Conservation (phyloP, 345 rosid genomes). For the Gossypium ekmanianum region DNA sequence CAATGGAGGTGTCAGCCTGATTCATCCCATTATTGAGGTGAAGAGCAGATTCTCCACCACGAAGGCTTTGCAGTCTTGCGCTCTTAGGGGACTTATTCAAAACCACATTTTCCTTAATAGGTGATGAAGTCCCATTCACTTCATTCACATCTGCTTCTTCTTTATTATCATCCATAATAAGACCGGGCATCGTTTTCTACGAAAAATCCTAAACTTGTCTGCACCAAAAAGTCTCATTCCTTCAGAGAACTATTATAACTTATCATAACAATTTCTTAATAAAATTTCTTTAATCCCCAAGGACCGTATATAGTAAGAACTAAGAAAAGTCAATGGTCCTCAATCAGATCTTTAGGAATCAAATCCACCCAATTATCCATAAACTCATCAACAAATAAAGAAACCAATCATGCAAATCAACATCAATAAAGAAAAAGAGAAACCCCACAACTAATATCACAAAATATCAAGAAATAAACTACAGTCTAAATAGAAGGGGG, state of each 20-base stretch:
- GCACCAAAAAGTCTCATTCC: constrained; percentile 18
- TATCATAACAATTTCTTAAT: neutral
- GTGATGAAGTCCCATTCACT: constrained; percentile 29
- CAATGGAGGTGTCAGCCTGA: constrained; percentile 50
- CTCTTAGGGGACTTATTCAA: constrained; percentile 33
- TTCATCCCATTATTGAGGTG: constrained; percentile 30
- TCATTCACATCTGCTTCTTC: constrained; percentile 37
- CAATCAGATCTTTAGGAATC: constrained; percentile 22
- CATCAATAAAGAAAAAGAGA: neutral
- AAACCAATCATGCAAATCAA: constrained; percentile 6
- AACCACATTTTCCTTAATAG: constrained; percentile 39
- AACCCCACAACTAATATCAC: constrained; percentile 1
- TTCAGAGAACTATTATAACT: constrained; percentile 8
- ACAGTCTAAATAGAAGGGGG: constrained; percentile 8
- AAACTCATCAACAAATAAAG: constrained; percentile 10
- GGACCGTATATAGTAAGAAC: neutral
- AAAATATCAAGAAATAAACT: neutral
- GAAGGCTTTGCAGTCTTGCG: constrained; percentile 33
- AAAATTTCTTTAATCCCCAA: neutral
- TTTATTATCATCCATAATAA: constrained; percentile 45
- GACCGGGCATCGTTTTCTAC: constrained; percentile 47
- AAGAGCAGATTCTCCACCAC: constrained; percentile 11
- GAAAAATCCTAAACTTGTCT: constrained; percentile 25
- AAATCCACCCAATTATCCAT: constrained; percentile 13
- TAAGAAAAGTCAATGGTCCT: constrained; percentile 9